A percentile compares a stretch with the other conserved stretches of the same genome.
These are phyloP conservation scores for Henckelia pumila DNA, from an alignment of 257 asterid species.

Conservation along the genomic window DNA sequence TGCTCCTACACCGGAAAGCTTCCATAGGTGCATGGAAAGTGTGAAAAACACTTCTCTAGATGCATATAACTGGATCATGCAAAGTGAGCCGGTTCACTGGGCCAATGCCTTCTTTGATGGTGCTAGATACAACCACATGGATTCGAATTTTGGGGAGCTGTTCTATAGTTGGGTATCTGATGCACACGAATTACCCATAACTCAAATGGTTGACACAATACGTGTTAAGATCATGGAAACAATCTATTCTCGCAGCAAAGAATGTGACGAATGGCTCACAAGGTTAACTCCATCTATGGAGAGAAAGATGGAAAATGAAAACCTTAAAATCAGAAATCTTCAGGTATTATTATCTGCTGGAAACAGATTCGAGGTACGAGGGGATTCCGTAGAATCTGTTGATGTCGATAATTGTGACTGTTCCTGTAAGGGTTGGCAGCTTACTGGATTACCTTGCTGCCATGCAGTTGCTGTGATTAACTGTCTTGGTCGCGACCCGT, in stretches of 20 bases:
- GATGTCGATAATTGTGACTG: constrained; percentile 66
- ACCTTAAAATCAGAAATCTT: constrained; percentile 46
- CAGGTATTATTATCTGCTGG: constrained; percentile 44
- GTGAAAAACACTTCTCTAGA: constrained; percentile 70
- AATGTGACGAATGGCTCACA: constrained; percentile 61
- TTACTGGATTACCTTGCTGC: constrained; percentile 82
- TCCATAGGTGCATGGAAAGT: constrained; percentile 66
- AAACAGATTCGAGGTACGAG: constrained; percentile 67
- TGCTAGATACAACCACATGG: constrained; percentile 74
- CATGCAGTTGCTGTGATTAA: constrained; percentile 72
- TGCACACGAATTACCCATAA: constrained; percentile 89
- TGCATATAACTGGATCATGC: constrained; percentile 84
- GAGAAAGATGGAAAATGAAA: constrained; percentile 68
- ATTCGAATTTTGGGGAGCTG: constrained; percentile 75
- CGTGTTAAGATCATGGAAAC: constrained; percentile 68
- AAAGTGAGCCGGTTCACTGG: constrained; percentile 92
- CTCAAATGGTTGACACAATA: constrained; percentile 86
- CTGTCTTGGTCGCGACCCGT: constrained; percentile 49
- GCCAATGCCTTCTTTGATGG: constrained; percentile 81
- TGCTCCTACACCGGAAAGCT: constrained; percentile 64
- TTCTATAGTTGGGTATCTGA: constrained; percentile 88
- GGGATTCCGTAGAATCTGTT: constrained; percentile 65
- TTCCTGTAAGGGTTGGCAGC: constrained; percentile 74
- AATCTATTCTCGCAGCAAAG: constrained; percentile 52
- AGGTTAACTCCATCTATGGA: constrained; percentile 84